Evolutionary conservation across 345 rosid genomes (phyloP), one percentile per base, ranked within the genome.

Genomic region (Sapria himalayana): DNA sequence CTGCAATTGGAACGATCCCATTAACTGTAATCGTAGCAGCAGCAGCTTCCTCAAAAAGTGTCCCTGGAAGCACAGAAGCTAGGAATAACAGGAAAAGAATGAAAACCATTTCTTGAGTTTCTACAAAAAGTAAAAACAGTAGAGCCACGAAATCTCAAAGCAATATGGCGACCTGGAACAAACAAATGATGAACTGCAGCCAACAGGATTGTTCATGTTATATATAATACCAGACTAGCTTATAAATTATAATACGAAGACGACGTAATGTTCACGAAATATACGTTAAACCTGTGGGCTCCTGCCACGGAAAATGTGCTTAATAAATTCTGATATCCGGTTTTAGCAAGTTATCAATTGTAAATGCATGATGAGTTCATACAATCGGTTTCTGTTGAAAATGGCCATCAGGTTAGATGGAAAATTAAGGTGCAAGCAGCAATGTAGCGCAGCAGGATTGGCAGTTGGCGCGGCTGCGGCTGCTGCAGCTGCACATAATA

Each of bases 11-110:
- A 35, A 31, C 37, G 20, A 64, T 57, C 38, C 84, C 93, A 43
- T 84, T 66, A 29, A 89, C 62, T 16, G 52, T 37, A 14, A 89
- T 51, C 14, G 64, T 57, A 18, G 62, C 64, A 43, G 29, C 56
- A 23, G 38, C 55, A 51, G 63, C 57, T 16, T 71, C 71, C 45
- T 57, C 65, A 55, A 76, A 69, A 34, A 58, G 48, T 41, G 45
- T 66, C 23, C 46, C 49, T 58, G 74, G 73, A 37, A 76, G 42
- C 15, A 49, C 62, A 51, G 55, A 55, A 54, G 71, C 37, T 42
- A 70, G 33, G 37, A 67, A 16, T 40, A 69, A 39, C 49, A 65
- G 50, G 45, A 53, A 41, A 10, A 60, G 15, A 35, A 19, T 19
- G 60, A 61, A 42, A 33, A 63, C 72, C 86, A 81, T 77, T 52